Percentiles rank a stretch among this genome's conserved stretches.
These are phyloP conservation scores for Abrus precatorius DNA, from an alignment of 306 rosid genomes.

Conservation along the genomic window DNA sequence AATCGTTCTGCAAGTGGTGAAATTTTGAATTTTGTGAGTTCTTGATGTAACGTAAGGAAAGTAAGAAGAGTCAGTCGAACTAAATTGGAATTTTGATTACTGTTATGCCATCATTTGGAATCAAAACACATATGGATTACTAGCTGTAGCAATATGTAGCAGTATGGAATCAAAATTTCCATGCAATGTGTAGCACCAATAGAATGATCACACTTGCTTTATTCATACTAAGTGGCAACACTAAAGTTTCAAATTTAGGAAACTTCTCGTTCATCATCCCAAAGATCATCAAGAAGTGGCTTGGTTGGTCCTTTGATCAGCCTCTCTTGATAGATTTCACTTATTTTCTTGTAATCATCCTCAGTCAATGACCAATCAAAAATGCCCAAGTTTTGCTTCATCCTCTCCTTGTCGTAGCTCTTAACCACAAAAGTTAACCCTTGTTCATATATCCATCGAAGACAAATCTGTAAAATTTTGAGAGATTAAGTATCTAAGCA, in stretches of 20 bases:
- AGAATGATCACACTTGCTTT: too few relatives aligned
- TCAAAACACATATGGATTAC: background rate
- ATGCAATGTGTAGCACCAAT: too few relatives aligned
- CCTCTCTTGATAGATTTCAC: constrained; percentile 56
- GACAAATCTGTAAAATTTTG: constrained; percentile 47
- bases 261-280: constrained; percentile 47
- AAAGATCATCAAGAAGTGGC: constrained; percentile 59
- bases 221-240: too few relatives aligned
- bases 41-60: background rate
- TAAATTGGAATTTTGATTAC: background rate
- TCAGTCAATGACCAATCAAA: constrained; percentile 56
- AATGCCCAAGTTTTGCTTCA: constrained; percentile 57
- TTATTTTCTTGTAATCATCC: constrained; percentile 54
- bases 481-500: too few relatives aligned
- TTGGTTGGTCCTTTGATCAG: constrained; percentile 62
- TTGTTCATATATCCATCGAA: constrained; percentile 60
- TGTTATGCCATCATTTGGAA: background rate
- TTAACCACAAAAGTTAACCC: constrained; percentile 51
- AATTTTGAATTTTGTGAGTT: background rate
- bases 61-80: background rate
- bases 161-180: too few relatives aligned
- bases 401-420: constrained; percentile 60
- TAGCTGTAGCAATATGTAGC: background rate
- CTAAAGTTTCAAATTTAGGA: too few relatives aligned
- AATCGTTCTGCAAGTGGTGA: background rate